Base-by-base conservation (phyloP, 2,329 filamentous ascomycete genomes). In the Hymenoscyphus fructigenus region DNA sequence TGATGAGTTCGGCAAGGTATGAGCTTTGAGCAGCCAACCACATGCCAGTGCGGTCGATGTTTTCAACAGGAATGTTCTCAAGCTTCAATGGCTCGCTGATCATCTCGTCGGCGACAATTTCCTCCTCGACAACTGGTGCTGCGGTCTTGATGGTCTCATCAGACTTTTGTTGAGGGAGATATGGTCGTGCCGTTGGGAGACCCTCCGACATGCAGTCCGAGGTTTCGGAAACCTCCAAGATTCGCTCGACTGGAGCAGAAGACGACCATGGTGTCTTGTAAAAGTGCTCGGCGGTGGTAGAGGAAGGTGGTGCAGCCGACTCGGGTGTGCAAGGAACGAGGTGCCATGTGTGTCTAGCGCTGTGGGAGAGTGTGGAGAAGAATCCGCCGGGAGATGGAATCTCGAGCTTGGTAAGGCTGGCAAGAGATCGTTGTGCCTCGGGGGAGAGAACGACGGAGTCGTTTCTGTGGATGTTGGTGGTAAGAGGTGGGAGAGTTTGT, bases 371-470 rank as follows among this genome's bases (percentile, higher is more conserved):
- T 0, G 90, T 92, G 1, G 91, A 91, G 78, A 97, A 97, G 82
- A 97, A 97, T 0, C 91, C 92, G 29, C 92, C 90, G 0, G 94
- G 94, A 0, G 94, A 97, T 5, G 93, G 94, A 38, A 98, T 93
- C 29, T 93, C 93, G 23, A 97, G 84, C 65, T 86, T 88, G 23
- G 91, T 93, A 67, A 97, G 84, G 47, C 89, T 91, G 63, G 89
- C 88, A 15, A 88, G 81, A 15, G 88, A 89, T 64, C 83, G 78
- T 64, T 82, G 83, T 55, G 86, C 85, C 9, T 82, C 79, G 10
- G 85, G 81, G 0, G 80, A 81, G 23, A 76, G 75, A 50, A 79
- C 76, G 58, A 80, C 76, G 12, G 78, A 77, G 65, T 75, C 68
- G 56, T 75, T 68, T 23, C 73, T 72, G 59, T 68, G 74, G 44